Conservation (phyloP, 78 protist genomes). For the Isochrysis galbana region DNA sequence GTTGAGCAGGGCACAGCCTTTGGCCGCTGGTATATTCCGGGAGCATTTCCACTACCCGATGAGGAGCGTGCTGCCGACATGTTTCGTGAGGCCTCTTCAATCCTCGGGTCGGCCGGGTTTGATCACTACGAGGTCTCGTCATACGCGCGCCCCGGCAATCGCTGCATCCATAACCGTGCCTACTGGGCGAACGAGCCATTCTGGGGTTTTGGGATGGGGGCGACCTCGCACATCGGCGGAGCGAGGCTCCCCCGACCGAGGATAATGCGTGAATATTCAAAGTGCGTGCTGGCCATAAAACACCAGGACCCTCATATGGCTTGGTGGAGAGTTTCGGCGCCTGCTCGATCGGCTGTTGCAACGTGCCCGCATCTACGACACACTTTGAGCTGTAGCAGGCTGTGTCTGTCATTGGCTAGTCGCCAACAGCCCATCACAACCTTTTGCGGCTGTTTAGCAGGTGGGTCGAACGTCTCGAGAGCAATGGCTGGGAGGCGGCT, state of each 20-base stretch:
- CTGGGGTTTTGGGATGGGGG: neutral
- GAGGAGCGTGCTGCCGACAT: neutral
- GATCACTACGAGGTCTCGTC: constrained; percentile 16
- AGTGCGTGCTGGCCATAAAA: too few relatives aligned
- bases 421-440: too few relatives aligned
- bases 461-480: too few relatives aligned
- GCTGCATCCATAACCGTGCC: neutral
- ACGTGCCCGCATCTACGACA: neutral
- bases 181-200: constrained; percentile 1
- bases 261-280: neutral
- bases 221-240: neutral
- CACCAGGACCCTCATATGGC: too few relatives aligned
- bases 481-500: too few relatives aligned
- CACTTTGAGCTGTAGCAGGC: neutral
- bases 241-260: neutral
- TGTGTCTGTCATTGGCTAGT: too few relatives aligned
- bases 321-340: neutral
- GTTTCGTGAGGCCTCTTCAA: neutral
- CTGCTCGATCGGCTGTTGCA: neutral
- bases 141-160: neutral
- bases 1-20: neutral
- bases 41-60: neutral
- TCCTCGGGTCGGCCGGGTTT: neutral
- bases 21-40: neutral
- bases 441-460: too few relatives aligned